phyloP scores from a whole-genome alignment of 805 yeast species.

The Starmerella apis region DNA sequence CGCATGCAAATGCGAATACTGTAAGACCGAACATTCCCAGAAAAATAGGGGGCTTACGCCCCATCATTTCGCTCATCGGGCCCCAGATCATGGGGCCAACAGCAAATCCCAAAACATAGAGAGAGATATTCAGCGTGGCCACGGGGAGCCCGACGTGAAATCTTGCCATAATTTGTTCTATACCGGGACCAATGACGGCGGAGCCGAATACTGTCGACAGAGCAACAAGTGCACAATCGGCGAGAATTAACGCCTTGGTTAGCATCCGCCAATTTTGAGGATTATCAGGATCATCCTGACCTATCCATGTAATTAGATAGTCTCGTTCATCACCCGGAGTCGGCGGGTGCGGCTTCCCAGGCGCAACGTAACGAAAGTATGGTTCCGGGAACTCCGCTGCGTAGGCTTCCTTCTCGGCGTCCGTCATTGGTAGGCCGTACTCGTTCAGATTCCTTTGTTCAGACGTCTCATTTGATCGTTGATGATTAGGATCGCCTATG shows the following conservation, averaged over 20 bases:
- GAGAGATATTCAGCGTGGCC: slow-evolving; percentile 61
- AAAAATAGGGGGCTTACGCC: slow-evolving; percentile 49
- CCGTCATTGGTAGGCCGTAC: too few relatives aligned
- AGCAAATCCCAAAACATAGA: slow-evolving; percentile 83
- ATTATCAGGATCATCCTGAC: slow-evolving; percentile 40
- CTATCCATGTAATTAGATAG: slow-evolving; percentile 22
- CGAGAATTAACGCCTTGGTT: slow-evolving; percentile 6
- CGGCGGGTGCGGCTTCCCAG: background rate
- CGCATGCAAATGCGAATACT: slow-evolving; percentile 25
- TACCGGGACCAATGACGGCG: slow-evolving; percentile 47
- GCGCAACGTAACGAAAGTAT: slow-evolving; percentile 1
- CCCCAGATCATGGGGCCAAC: slow-evolving; percentile 87
- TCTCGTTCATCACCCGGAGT: slow-evolving; percentile 12
- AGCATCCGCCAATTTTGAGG: slow-evolving; percentile 45
- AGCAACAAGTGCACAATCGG: slow-evolving; percentile 52
- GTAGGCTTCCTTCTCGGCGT: background rate
- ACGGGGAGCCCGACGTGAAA: slow-evolving; percentile 57
- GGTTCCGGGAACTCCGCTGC: background rate
- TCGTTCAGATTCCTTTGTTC: too few relatives aligned
- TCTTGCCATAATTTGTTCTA: slow-evolving; percentile 36
- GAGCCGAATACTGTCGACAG: slow-evolving; percentile 48
- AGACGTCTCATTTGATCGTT: too few relatives aligned
- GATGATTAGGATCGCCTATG: background rate
- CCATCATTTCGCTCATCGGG: slow-evolving; percentile 67
- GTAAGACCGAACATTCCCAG: slow-evolving; percentile 36